Conservation (phyloP, 441 rosid genomes). For the Aquilaria agallochum region DNA sequence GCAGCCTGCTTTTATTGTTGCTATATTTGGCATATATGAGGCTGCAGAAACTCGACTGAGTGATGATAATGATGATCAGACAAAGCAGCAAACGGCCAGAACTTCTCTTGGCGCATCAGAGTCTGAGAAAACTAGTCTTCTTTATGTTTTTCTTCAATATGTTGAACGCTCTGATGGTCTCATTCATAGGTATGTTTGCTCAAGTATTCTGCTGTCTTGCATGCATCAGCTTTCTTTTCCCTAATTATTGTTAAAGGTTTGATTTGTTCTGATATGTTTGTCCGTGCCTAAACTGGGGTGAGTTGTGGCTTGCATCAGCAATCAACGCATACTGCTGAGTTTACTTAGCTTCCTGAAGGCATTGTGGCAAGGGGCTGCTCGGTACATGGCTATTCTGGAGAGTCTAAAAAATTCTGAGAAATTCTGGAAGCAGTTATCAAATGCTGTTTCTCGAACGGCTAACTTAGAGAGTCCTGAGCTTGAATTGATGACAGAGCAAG, state of each 20-base stretch:
- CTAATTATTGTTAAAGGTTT: constrained; percentile 10
- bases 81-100: constrained; percentile 36
- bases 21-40: constrained; percentile 46
- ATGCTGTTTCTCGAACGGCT: constrained; percentile 35
- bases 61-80: constrained; percentile 28
- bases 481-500: constrained; percentile 37
- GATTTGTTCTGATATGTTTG: constrained; percentile 19
- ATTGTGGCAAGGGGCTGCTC: constrained; percentile 93
- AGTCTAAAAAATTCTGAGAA: constrained; percentile 45
- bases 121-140: constrained; percentile 42
- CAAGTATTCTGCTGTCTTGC: constrained; percentile 9
- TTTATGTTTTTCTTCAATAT: constrained; percentile 43
- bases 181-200: constrained; percentile 54
- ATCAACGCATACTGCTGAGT: constrained; percentile 49
- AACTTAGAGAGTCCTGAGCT: constrained; percentile 30
- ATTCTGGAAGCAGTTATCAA: constrained; percentile 71
- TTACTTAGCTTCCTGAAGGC: constrained; percentile 74
- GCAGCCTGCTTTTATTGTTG: constrained; percentile 89
- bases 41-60: constrained; percentile 30
- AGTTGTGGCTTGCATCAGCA: constrained; percentile 40
- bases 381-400: constrained; percentile 51
- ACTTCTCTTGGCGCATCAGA: constrained; percentile 23
- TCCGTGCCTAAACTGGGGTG: constrained; percentile 14
- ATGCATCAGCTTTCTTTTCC: constrained; percentile 7
- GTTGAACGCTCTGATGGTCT: constrained; percentile 59